These are phyloP conservation scores for Austroboletus novae-zelandiae DNA, from an alignment of 1,284 basidiomycete species.

Conservation along the genomic window DNA sequence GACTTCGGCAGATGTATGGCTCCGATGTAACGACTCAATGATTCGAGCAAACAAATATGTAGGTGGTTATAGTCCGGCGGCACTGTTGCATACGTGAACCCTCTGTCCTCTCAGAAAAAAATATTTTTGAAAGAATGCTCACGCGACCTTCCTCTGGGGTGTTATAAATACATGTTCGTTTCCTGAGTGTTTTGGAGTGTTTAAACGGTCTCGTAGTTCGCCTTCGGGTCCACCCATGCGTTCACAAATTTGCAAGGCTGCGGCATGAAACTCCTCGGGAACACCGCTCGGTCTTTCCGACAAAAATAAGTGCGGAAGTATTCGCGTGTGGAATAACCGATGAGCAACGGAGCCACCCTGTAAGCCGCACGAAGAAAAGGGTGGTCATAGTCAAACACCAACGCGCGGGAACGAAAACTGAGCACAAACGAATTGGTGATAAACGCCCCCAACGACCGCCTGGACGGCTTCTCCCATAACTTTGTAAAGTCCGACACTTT, in stretches of 20 bases:
- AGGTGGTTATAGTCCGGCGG: conserved; percentile 14
- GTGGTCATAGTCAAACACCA: conserved; percentile 1
- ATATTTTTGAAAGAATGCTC: conserved; percentile 4
- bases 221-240: conserved; percentile 32
- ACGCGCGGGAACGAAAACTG: background rate
- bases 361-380: background rate
- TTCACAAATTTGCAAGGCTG: conserved; percentile 28
- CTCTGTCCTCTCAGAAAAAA: background rate
- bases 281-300: conserved; percentile 26
- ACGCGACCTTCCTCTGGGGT: conserved; percentile 22
- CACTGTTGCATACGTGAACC: conserved; percentile 16
- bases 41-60: conserved; percentile 6
- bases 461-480: conserved; percentile 73
- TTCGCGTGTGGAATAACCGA: conserved; percentile 32
- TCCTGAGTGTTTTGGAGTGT: background rate
- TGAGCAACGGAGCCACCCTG: conserved; percentile 35
- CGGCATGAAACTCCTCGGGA: conserved; percentile 31
- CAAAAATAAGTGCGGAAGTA: conserved; percentile 33
- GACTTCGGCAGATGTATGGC: conserved; percentile 4
- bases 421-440: conserved; percentile 70
- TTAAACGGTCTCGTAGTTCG: conserved; percentile 11
- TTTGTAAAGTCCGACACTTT: conserved; percentile 67
- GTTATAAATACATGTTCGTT: conserved; percentile 7
- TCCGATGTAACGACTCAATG: conserved; percentile 3
- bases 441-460: conserved; percentile 74